Conservation (phyloP, 495 filamentous ascomycete species). For the Corynascus novoguineensis region DNA sequence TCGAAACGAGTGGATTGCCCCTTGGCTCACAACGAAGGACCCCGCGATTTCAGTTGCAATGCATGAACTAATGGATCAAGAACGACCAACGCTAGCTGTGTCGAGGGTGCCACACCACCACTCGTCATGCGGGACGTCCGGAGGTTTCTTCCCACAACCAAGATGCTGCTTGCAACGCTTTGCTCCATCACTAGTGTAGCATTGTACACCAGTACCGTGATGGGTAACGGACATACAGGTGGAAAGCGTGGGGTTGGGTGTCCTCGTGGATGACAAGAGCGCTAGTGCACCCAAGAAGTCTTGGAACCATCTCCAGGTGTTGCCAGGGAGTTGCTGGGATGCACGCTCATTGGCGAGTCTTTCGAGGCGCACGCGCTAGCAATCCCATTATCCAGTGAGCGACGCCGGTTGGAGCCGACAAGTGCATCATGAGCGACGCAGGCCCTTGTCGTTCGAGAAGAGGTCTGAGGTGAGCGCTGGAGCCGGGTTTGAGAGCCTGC, state of each 20-base stretch:
- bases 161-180: too few relatives aligned
- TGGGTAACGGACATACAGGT: too few relatives aligned
- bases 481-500: background rate
- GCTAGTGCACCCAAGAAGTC: background rate
- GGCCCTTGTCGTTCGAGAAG: background rate
- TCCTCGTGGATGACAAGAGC: conserved; percentile 1
- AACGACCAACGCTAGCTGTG: background rate
- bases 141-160: background rate
- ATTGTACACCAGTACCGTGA: too few relatives aligned
- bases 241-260: background rate
- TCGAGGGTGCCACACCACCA: background rate
- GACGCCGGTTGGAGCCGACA: background rate
- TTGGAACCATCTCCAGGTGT: background rate
- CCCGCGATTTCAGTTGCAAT: background rate
- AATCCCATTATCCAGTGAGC: background rate
- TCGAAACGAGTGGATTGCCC: too few relatives aligned
- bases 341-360: background rate
- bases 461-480: background rate
- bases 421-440: background rate
- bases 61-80: conserved; percentile 6
- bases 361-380: background rate
- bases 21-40: conserved; percentile 5
- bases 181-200: too few relatives aligned
- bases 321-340: background rate
- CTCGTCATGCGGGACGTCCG: conserved; percentile 8